These are phyloP conservation scores for Coleophoma cylindrospora DNA, from an alignment of 2,329 filamentous ascomycete species.

Conservation along the genomic window DNA sequence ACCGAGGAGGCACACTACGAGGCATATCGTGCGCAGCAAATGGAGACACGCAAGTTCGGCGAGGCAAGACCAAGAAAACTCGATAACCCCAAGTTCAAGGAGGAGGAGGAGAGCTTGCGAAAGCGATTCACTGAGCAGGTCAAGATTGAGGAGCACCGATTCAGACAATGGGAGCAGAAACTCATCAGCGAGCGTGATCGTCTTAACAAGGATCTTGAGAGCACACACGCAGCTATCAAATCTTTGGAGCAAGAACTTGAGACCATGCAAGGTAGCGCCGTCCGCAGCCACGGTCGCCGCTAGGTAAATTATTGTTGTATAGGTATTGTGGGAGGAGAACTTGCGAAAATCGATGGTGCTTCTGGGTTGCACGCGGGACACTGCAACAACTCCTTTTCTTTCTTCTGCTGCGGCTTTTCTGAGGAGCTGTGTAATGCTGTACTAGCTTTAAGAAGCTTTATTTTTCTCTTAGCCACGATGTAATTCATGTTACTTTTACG, in stretches of 20 bases:
- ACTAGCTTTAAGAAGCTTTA: conserved; percentile 15
- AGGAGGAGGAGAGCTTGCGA: conserved; percentile 95
- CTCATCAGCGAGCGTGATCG: conserved; percentile 97
- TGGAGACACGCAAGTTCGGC: conserved; percentile 99
- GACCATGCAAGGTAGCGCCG: conserved; percentile 82
- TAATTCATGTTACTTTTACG: conserved; percentile 26
- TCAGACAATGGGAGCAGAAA: conserved; percentile 99
- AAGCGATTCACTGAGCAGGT: conserved; percentile 99
- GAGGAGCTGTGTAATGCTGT: conserved; percentile 17
- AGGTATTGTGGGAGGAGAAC: no score
- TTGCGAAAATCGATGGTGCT: conserved; percentile 5
- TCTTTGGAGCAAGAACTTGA: conserved; percentile 89
- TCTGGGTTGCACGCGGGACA: conserved; percentile 21
- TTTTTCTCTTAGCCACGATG: conserved; percentile 26
- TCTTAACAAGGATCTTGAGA: conserved; percentile 99
- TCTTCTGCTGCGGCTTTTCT: conserved; percentile 13
- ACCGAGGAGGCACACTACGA: conserved; percentile 99
- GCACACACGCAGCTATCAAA: conserved; percentile 92
- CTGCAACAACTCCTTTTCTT: conserved; percentile 19
- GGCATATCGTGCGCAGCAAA: conserved; percentile 97
- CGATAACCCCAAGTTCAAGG: conserved; percentile 99
- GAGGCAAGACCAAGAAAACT: conserved; percentile 96
- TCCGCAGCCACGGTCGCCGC: conserved; percentile 88
- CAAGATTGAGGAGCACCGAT: conserved; percentile 99
- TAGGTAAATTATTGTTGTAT: conserved; percentile 36